Evolutionary conservation across 257 asterid species (phyloP), one percentile per base, ranked within the genome.

Genomic region (Salvia rosmarinus): DNA sequence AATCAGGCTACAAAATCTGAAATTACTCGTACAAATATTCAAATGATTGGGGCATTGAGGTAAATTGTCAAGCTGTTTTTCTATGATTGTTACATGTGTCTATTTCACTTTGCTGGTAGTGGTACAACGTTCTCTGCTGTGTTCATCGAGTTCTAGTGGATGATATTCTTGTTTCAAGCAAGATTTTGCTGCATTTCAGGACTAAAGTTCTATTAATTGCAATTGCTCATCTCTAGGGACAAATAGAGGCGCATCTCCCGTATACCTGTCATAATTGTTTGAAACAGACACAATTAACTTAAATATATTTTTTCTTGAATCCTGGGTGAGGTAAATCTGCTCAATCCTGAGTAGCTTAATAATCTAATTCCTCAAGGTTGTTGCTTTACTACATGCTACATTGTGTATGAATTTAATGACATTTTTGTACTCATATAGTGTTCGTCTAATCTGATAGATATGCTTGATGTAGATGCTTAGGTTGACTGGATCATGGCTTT

Each of bases 31-130:
- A 95, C 99, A 64, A 88, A 90, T 84, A 95, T 95, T 78, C 99
- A 91, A 84, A 91, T 95, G 99, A 87, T 91, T 59, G 99, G 99
- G 75, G 98, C 99, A 62, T 79, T 95, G 67, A 95, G 99, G 99
- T 91, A 79, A 76, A 47, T 58, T 42, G 52, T 65, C 6, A 9
- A 37, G 71, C 58, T 72, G 23, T 2, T 20, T 58, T 68, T 71
- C 66, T 47, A 46, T 68, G 19, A 76, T 73, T 64, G 56, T 64
- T 64, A 50, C 68, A 59, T 47, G 6, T 39, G 34, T 74, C 61
- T 6, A 2, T 73, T 44, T 55, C 66, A 30, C 55, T 73, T 72
- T 39, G 47, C 67, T 64, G 61, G n/a, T n/a, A n/a, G n/a, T n/a
- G n/a, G 63, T 55, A 51, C 71, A 19, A n/a, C 35, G 44, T 49